Percentiles rank a stretch among this genome's conserved stretches.
Evolutionary conservation across 352 stramenopile genomes (phyloP).

Genomic region (Phytophthora hibernalis): DNA sequence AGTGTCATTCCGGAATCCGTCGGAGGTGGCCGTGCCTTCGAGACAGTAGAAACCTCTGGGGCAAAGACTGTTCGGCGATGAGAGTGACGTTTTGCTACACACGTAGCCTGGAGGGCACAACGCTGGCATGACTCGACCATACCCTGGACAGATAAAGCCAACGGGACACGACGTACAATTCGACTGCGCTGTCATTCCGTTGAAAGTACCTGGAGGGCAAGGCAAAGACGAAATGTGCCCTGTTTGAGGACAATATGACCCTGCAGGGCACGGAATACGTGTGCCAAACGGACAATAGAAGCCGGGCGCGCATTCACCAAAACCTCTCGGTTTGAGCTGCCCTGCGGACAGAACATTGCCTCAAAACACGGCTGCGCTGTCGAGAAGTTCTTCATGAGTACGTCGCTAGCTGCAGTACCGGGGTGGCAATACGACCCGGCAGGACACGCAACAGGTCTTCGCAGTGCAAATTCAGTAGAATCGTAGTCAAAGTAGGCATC

Average conservation of each 20-base stretch:
- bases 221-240: constrained; percentile 86
- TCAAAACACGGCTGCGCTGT: constrained; percentile 89
- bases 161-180: constrained; percentile 90
- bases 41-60: constrained; percentile 95
- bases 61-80: constrained; percentile 93
- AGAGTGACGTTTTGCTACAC: constrained; percentile 87
- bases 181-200: constrained; percentile 91
- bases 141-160: constrained; percentile 95
- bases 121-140: constrained; percentile 90
- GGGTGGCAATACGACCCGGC: constrained; percentile 90
- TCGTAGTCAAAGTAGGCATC: constrained; percentile 91
- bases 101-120: constrained; percentile 94
- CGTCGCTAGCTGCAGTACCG: constrained; percentile 80
- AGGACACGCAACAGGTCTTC: constrained; percentile 89
- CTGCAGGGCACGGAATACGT: constrained; percentile 89
- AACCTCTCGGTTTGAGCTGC: constrained; percentile 77
- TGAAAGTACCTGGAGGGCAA: constrained; percentile 94
- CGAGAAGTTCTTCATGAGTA: constrained; percentile 90
- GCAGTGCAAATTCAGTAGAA: constrained; percentile 72
- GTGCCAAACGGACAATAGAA: constrained; percentile 94
- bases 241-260: constrained; percentile 91
- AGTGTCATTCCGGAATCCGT: constrained; percentile 97
- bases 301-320: constrained; percentile 85
- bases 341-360: constrained; percentile 93
- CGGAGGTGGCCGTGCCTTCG: constrained; percentile 93